Base-by-base conservation (phyloP, 805 yeast species). In the Dipodascus geniculatus region DNA sequence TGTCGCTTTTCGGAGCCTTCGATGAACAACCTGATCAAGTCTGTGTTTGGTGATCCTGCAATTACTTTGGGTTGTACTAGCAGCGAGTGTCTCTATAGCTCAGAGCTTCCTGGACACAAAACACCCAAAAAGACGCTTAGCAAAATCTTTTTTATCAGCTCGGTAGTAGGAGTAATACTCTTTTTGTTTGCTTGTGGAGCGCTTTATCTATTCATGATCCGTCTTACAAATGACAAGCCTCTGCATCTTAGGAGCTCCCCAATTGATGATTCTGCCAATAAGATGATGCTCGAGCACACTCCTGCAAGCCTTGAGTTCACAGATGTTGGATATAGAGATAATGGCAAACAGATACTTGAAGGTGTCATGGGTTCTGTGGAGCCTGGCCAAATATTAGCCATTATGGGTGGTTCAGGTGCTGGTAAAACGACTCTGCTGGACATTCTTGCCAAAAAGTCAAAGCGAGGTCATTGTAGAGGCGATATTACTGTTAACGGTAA, bases 401-500 rank as follows among this genome's bases (percentile, higher is more conserved):
- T 93, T 47, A 87, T 93, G 96, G 99, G 99, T 48, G 97, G 97
- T 1, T 90, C 97, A 0, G 99, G 99, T 51, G 98, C 99, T 14
- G 99, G 99, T 52, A 93, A 93, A 65, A 91, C 99, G 0, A 91
- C 99, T 0, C 70, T 93, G 48, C 71, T 93, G 51, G 99, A 93
- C 64, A 89, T 93, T 55, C 71, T 93, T 54, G 98, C 98, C 0
- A 85, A 83, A 49, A 93, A 91, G 65, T 79, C 82, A 64, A 93
- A 91, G 64, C 76, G 82, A 33, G 99, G 99, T 1, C 57, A 59
- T 0, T 75, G 80, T 8, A 60, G 72, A 1, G 97, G 96, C n/a
- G 64, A 71, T 1, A 78, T 91, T 11, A 79, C 74, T 60, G 79
- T 89, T 22, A 93, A 93, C 66, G 98, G 98, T 52, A 57, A 52